Evolutionary conservation across 2,329 filamentous ascomycete species (phyloP).

Genomic region (Phialophora chinensis): DNA sequence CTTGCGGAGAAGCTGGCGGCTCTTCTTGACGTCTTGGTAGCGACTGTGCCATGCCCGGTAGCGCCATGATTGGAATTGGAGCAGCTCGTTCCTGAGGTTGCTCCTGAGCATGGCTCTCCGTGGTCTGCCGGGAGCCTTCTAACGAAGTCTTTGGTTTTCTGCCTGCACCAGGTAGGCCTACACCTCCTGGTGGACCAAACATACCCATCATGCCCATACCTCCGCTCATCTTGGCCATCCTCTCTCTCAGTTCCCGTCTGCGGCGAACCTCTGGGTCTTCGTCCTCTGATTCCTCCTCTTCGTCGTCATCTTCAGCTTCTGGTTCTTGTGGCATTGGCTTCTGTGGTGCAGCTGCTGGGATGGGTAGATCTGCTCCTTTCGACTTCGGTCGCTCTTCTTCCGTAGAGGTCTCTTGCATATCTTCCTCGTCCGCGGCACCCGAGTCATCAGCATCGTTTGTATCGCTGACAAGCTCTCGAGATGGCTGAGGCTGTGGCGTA

Average conservation of each 20-base stretch:
- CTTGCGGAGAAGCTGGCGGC: conserved; percentile 46
- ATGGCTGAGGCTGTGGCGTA: conserved; percentile 47
- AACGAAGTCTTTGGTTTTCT: conserved; percentile 58
- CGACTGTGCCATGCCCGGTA: conserved; percentile 73
- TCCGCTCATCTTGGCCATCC: conserved; percentile 98
- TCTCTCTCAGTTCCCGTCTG: conserved; percentile 84
- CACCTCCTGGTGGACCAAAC: conserved; percentile 75
- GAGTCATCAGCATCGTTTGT: conserved; percentile 71
- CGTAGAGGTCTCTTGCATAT: conserved; percentile 66
- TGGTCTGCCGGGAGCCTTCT: conserved; percentile 44
- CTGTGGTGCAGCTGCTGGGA: not conserved
- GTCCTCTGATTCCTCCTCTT: conserved; percentile 73
- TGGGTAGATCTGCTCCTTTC: conserved; percentile 30
- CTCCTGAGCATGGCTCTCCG: conserved; percentile 45
- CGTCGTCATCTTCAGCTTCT: conserved; percentile 54
- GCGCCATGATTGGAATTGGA: conserved; percentile 61
- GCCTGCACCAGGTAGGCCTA: conserved; percentile 59
- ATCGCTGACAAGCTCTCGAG: conserved; percentile 64
- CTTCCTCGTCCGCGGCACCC: conserved; percentile 67
- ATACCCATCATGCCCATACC: conserved; percentile 97
- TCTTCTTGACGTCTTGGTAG: conserved; percentile 59
- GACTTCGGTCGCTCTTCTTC: conserved; percentile 75
- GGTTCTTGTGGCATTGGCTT: conserved; percentile 56
- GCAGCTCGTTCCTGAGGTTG: conserved; percentile 45
- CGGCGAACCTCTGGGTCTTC: conserved; percentile 87